Evolutionary conservation across 202 grass and related monocot genomes (phyloP).

Genomic region (Panicum hallii): DNA sequence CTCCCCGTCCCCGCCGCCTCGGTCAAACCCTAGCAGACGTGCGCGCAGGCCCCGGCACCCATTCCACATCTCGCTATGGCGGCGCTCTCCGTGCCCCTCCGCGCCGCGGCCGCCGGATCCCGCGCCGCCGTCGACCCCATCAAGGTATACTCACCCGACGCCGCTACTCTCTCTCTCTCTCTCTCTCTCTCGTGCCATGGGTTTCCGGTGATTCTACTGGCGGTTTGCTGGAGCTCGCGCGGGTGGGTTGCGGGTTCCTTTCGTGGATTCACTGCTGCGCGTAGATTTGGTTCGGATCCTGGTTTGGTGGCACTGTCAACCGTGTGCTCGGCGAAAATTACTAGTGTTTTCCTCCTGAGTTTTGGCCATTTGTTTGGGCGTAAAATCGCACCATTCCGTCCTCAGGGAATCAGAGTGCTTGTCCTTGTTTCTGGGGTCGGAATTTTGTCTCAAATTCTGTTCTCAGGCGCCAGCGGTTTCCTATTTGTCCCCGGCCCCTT

Average conservation of each 20-base stretch:
- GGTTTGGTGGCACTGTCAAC: neutral
- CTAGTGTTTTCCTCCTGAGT: neutral
- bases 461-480: neutral
- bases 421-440: neutral
- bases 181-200: neutral
- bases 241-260: neutral
- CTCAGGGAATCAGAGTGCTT: neutral
- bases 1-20: neutral
- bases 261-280: neutral
- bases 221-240: neutral
- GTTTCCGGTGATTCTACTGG: neutral
- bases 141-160: conserved; percentile 45
- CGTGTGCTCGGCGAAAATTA: neutral
- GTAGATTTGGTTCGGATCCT: conserved; percentile 15
- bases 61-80: conserved; percentile 36
- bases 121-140: conserved; percentile 45
- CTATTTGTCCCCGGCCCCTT: neutral
- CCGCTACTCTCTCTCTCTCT: neutral
- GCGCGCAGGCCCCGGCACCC: neutral
- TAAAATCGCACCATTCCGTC: neutral
- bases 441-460: neutral
- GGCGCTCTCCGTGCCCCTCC: conserved; percentile 69
- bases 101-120: conserved; percentile 61
- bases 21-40: conserved; percentile 40
- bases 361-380: neutral